A percentile compares a stretch with the other conserved stretches of the same genome.
Conservation (phyloP, 1,284 basidiomycete species). For the Cryptococcus sp. region DNA sequence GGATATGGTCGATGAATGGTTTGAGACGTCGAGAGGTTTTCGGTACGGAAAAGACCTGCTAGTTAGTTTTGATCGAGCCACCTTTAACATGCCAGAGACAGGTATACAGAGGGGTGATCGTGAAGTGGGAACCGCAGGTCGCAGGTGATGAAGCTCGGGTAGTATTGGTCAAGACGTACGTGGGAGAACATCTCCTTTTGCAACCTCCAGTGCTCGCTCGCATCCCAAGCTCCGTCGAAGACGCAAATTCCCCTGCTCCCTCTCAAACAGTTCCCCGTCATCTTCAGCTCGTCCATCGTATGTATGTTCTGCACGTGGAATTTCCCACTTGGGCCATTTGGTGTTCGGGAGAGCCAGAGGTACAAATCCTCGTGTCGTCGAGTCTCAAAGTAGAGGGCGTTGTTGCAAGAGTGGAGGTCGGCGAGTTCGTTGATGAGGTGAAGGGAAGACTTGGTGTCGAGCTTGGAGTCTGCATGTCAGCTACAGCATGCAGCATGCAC, state of each 20-base stretch:
- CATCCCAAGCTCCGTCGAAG: slow-evolving; percentile 89
- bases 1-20: slow-evolving; percentile 96
- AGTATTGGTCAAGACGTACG: slow-evolving; percentile 63
- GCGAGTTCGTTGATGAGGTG: slow-evolving; percentile 93
- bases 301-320: slow-evolving; percentile 98
- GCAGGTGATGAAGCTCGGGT: background rate
- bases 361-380: slow-evolving; percentile 93
- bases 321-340: slow-evolving; percentile 95
- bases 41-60: slow-evolving; percentile 90
- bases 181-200: slow-evolving; percentile 96
- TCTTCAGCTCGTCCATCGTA: slow-evolving; percentile 99
- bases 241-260: slow-evolving; percentile 86
- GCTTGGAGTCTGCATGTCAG: slow-evolving; percentile 71
- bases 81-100: too few species aligned
- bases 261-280: slow-evolving; percentile 98
- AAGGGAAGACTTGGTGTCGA: slow-evolving; percentile 94
- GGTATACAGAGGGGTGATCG: too few species aligned
- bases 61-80: too few species aligned
- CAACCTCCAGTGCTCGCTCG: slow-evolving; percentile 74
- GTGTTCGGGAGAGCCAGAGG: slow-evolving; percentile 93
- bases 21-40: slow-evolving; percentile 82
- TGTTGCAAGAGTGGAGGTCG: slow-evolving; percentile 97
- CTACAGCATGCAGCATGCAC: background rate
- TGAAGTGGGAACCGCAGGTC: background rate
- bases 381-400: slow-evolving; percentile 95